Evolutionary conservation across 2,329 filamentous ascomycete genomes (phyloP).

Genomic region (Pezicula radicicola): DNA sequence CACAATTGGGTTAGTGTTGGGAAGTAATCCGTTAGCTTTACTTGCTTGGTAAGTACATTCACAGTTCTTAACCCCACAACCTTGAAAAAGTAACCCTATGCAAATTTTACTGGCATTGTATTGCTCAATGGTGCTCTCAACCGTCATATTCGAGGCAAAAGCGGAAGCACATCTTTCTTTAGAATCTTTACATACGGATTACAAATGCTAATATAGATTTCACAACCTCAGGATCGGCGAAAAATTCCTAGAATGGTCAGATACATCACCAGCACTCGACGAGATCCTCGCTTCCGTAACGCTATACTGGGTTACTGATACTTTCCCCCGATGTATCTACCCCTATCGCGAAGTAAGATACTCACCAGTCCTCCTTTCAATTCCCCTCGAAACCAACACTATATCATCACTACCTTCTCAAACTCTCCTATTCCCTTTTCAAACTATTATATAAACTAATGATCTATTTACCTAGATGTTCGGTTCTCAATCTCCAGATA

Average conservation of each 20-base stretch:
- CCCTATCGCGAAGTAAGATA: constrained; percentile 39
- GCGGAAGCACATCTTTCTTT: too few species aligned
- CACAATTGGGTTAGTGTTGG: constrained; percentile 53
- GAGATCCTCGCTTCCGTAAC: constrained; percentile 46
- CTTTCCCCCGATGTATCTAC: constrained; percentile 44
- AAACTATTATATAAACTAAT: constrained; percentile 33
- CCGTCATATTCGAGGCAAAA: too few species aligned
- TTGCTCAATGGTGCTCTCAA: too few species aligned
- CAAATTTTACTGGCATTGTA: too few species aligned
- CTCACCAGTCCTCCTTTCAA: too few species aligned
- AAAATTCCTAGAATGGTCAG: constrained; percentile 52
- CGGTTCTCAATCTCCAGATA: too few species aligned
- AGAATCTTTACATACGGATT: too few species aligned
- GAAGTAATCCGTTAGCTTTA: constrained; percentile 50
- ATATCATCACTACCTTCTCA: not conserved
- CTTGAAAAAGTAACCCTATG: too few species aligned
- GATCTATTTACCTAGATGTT: too few species aligned
- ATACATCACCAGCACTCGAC: constrained; percentile 37
- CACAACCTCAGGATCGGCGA: constrained; percentile 43
- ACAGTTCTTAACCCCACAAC: too few species aligned
- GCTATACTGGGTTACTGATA: constrained; percentile 54
- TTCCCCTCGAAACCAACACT: too few species aligned
- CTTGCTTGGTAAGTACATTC: constrained; percentile 42
- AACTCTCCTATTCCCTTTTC: too few species aligned
- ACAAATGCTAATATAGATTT: not conserved